Conservation (phyloP, 1,139 yeast genomes). For the Blastobotrys proliferans region DNA sequence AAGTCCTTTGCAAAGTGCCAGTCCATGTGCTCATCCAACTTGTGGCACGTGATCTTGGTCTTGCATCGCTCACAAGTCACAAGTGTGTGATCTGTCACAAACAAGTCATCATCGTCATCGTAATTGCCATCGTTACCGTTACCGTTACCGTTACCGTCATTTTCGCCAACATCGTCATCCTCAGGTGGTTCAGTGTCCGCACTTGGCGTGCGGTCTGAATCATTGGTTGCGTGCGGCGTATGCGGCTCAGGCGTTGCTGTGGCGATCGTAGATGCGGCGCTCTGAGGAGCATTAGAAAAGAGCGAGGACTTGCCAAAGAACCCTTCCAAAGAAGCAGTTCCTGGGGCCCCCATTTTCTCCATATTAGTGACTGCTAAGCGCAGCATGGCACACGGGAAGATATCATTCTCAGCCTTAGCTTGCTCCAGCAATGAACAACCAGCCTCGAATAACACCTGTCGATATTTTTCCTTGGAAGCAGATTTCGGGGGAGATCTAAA, state of each 20-base stretch:
- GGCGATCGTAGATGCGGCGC: background rate
- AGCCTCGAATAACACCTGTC: conserved; percentile 25
- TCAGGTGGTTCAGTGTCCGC: background rate
- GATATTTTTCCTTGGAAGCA: conserved; percentile 21
- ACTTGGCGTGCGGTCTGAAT: background rate
- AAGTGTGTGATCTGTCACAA: conserved; percentile 16
- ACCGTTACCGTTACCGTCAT: background rate
- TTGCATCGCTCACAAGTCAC: conserved; percentile 31
- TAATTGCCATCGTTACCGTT: conserved; percentile 6
- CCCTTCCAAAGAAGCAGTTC: conserved; percentile 7
- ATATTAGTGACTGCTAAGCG: conserved; percentile 13
- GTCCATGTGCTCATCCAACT: conserved; percentile 35
- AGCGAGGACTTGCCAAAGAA: conserved; percentile 13
- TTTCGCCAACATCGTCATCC: background rate
- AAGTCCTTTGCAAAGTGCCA: conserved; percentile 44
- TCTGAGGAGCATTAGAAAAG: background rate
- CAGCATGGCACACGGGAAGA: conserved; percentile 16
- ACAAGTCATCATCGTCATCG: conserved; percentile 21
- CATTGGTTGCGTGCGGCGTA: background rate
- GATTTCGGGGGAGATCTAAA: conserved; percentile 16
- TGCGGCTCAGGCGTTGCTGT: background rate
- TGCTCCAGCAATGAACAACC: conserved; percentile 26
- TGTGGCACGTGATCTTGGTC: conserved; percentile 17
- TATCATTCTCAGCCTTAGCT: background rate
- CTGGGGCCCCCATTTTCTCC: conserved; percentile 13